A percentile compares a stretch with the other conserved stretches of the same genome.
Evolutionary conservation across 73 alveolate genomes (phyloP).

Genomic region (Tetrahymena malaccensis): DNA sequence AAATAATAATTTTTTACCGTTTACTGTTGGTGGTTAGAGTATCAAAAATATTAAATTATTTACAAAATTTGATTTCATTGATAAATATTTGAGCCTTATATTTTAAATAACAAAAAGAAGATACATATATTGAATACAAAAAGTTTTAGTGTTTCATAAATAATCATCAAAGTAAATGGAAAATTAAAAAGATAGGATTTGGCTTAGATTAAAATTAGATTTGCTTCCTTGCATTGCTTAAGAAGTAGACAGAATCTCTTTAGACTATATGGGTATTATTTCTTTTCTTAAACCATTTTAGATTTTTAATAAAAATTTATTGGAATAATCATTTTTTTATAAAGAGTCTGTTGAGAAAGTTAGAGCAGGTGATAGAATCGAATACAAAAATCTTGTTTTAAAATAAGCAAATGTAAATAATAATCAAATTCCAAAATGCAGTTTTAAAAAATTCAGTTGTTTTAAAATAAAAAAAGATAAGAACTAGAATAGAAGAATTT

Average conservation of each 20-base stretch:
- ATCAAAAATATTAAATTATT: neutral
- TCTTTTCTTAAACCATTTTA: neutral
- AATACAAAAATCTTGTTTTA: slow-evolving; percentile 6
- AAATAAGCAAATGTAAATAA: slow-evolving; percentile 24
- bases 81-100: neutral
- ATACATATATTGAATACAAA: too few species aligned
- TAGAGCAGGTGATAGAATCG: slow-evolving; percentile 27
- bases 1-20: neutral
- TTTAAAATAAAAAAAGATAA: neutral
- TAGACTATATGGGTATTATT: slow-evolving; percentile 19
- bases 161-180: neutral
- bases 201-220: slow-evolving; percentile 8
- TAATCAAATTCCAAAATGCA: neutral
- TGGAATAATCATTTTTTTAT: too few species aligned
- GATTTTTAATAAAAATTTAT: neutral
- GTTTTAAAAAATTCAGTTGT: neutral
- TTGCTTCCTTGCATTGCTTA: slow-evolving; percentile 29
- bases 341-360: slow-evolving; percentile 28
- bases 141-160: too few species aligned
- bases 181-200: neutral
- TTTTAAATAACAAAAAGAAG: neutral
- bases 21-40: neutral
- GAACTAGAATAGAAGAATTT: slow-evolving; percentile 41
- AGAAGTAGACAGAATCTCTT: slow-evolving; percentile 27
- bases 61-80: neutral